Evolutionary conservation across 2,329 filamentous ascomycete genomes (phyloP).

Genomic region (Bipolaris victoriae): DNA sequence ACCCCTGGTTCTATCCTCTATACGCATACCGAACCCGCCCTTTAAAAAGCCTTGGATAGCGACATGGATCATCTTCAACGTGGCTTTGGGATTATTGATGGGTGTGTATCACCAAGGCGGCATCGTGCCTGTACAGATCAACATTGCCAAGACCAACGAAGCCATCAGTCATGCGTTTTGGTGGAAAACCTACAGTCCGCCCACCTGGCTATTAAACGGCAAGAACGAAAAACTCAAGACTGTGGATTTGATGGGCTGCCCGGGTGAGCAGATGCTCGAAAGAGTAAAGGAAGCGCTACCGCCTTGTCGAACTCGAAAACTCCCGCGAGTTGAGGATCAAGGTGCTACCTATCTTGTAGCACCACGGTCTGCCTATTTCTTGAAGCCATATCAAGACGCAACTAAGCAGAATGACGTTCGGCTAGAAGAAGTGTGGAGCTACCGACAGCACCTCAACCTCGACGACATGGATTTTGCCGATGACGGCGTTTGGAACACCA

Average conservation of each 20-base stretch:
- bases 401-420: conserved; percentile 54
- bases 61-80: conserved; percentile 73
- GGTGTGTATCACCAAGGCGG: conserved; percentile 84
- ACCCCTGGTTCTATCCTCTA: conserved; percentile 76
- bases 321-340: conserved; percentile 56
- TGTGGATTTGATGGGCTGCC: conserved; percentile 75
- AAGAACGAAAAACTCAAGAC: conserved; percentile 75
- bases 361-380: conserved; percentile 72
- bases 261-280: conserved; percentile 64
- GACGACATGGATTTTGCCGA: conserved; percentile 82
- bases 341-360: conserved; percentile 68
- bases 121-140: conserved; percentile 75
- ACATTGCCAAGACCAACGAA: conserved; percentile 70
- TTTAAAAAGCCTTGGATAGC: conserved; percentile 58
- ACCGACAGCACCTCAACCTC: conserved; percentile 72
- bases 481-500: conserved; percentile 75
- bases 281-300: conserved; percentile 66
- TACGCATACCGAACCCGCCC: conserved; percentile 67
- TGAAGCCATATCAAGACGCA: conserved; percentile 60
- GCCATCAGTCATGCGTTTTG: conserved; percentile 73
- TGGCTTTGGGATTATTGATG: conserved; percentile 72
- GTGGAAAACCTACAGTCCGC: conserved; percentile 88
- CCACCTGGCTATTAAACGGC: conserved; percentile 78
- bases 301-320: conserved; percentile 36
- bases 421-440: conserved; percentile 73